Base-by-base conservation (phyloP, 306 rosid species). In the Luffa aegyptiaca region DNA sequence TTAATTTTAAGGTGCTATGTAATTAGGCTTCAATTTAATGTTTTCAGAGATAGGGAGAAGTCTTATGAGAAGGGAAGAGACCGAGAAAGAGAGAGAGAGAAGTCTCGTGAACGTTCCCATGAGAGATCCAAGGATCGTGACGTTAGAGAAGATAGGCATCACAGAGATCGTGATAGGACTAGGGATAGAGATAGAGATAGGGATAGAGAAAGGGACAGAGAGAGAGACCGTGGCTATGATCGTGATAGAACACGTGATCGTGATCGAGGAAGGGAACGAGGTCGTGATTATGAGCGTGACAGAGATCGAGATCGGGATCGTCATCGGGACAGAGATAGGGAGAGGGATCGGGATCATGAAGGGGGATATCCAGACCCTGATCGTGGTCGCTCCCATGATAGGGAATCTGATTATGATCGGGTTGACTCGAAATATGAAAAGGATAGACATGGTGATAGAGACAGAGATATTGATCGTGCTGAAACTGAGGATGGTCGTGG, bases 61-160 rank as follows among this genome's bases (percentile, higher is more conserved):
- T 96, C 99, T 9, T 90, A 90, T 18, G 99, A 96, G 81, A 93
- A 90, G 77, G 97, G 86, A 44, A 91, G 83, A 83, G 97, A 91
- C 59, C 88, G 68, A 84, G 97, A 92, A 26, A 88, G 81, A 86
- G 97, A 90, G 61, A 84, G 77, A 18, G 97, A 89, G 87, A 87
- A 81, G 51, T 93, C 98, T 0, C 88, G 79, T 8, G 97, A 95
- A 66, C 92, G 84, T 16, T 88, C 96, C 79, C 92, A 83, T 70
- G 98, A 93, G 58, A 96, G 92, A 81, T 82, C 79, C 66, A 86
- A 90, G 86, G 97, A 90, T 81, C 98, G 94, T 64, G 99, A 96
- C 53, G 83, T 88, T 66, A 88, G 92, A 78, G 99, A 96, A 81
- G 99, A 96, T 44, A 88, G 92, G 62, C 98, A 90, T 85, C 96